phyloP scores from a whole-genome alignment of 495 filamentous ascomycete species.

The Thermothielavioides terrestris region DNA sequence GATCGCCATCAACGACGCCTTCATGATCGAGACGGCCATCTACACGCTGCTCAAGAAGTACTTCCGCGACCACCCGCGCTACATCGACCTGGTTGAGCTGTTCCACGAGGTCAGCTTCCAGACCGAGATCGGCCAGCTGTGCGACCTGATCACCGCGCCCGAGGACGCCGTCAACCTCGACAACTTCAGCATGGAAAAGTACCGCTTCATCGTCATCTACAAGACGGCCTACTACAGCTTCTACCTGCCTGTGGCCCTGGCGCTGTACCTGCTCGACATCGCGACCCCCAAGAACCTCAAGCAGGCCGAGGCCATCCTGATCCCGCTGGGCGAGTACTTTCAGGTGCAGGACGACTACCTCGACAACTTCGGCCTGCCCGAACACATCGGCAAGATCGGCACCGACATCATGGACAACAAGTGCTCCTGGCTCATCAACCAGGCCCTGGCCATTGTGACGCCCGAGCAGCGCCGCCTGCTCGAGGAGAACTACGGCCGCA shows the following conservation, averaged over 20 bases:
- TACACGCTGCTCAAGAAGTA: slow-evolving; percentile 87
- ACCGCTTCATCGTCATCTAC: slow-evolving; percentile 97
- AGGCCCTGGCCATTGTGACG: slow-evolving; percentile 68
- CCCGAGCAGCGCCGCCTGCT: slow-evolving; percentile 75
- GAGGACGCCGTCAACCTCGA: slow-evolving; percentile 84
- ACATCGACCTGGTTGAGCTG: slow-evolving; percentile 84
- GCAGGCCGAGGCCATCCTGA: slow-evolving; percentile 81
- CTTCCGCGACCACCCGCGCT: slow-evolving; percentile 76
- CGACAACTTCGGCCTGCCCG: slow-evolving; percentile 88
- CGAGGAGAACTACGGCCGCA: slow-evolving; percentile 81
- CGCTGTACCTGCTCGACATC: slow-evolving; percentile 69
- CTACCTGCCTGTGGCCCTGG: slow-evolving; percentile 93
- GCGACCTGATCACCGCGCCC: slow-evolving; percentile 90
- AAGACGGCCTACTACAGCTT: slow-evolving; percentile 99
- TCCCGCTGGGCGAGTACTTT: slow-evolving; percentile 99
- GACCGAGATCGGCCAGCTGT: slow-evolving; percentile 89
- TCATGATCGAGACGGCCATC: slow-evolving; percentile 88
- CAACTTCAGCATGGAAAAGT: slow-evolving; percentile 92
- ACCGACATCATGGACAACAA: slow-evolving; percentile 99
- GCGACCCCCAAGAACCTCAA: slow-evolving; percentile 79
- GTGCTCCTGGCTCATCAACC: slow-evolving; percentile 95
- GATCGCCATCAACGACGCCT: slow-evolving; percentile 96
- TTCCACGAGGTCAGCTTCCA: slow-evolving; percentile 92
- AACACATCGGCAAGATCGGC: slow-evolving; percentile 91
- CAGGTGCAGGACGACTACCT: slow-evolving; percentile 98